These are phyloP conservation scores for Nakaseomyces kungkrabaensis DNA, from an alignment of 1,139 yeast genomes.

Conservation along the genomic window DNA sequence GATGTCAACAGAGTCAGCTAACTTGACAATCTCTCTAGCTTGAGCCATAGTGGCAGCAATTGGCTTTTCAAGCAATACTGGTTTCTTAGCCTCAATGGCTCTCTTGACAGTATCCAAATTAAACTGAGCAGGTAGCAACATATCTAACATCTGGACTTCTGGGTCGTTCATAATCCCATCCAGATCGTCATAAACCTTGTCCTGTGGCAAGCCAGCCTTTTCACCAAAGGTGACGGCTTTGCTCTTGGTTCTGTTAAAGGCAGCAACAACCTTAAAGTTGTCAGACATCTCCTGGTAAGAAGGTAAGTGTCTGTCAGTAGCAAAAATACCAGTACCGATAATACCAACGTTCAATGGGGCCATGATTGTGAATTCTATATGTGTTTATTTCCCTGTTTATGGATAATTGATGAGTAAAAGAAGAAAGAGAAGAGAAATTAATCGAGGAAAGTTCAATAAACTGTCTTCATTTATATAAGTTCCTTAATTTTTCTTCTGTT, in stretches of 20 bases:
- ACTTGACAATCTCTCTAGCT: conserved; percentile 65
- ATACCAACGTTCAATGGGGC: conserved; percentile 41
- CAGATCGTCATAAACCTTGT: conserved; percentile 51
- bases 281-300: conserved; percentile 42
- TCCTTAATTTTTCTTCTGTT: too few relatives aligned
- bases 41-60: conserved; percentile 76
- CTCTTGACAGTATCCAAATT: conserved; percentile 56
- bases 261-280: conserved; percentile 43
- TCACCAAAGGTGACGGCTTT: conserved; percentile 78
- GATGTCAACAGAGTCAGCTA: conserved; percentile 46
- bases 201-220: conserved; percentile 41
- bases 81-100: conserved; percentile 59
- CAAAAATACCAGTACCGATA: conserved; percentile 89
- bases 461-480: too few relatives aligned
- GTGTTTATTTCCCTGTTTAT: not conserved
- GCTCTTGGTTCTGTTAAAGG: conserved; percentile 69
- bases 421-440: not conserved
- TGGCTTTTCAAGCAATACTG: conserved; percentile 79
- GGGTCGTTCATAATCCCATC: conserved; percentile 58
- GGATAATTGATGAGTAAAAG: not conserved
- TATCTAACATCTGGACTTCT: conserved; percentile 66
- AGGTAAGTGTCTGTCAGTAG: conserved; percentile 75
- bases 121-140: conserved; percentile 74
- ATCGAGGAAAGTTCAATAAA: too few relatives aligned
- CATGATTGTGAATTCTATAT: not conserved